These are phyloP conservation scores for Penicillium sp. DNA, from an alignment of 2,329 filamentous ascomycete species.

Conservation along the genomic window DNA sequence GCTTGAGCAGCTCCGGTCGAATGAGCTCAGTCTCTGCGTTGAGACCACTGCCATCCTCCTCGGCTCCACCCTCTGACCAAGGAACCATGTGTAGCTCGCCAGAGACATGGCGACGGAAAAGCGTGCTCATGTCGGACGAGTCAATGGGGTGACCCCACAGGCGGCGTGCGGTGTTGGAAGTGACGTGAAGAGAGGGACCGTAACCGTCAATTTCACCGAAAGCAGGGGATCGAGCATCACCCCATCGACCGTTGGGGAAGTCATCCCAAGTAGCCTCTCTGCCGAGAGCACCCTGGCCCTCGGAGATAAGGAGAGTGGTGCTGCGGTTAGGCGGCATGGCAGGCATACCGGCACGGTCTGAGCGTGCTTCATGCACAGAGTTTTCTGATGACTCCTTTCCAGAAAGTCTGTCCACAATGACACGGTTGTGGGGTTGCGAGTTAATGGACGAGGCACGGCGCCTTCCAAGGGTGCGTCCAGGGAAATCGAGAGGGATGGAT, in stretches of 20 bases:
- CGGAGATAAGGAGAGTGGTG: slow-evolving; percentile 88
- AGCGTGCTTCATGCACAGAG: slow-evolving; percentile 65
- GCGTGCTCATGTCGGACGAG: slow-evolving; percentile 69
- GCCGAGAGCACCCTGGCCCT: slow-evolving; percentile 85
- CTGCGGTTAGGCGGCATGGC: slow-evolving; percentile 71
- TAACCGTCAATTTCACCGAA: slow-evolving; percentile 99
- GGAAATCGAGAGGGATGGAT: slow-evolving; percentile 25
- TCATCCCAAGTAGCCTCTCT: slow-evolving; percentile 98
- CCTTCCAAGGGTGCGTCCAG: slow-evolving; percentile 35
- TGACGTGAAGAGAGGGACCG: slow-evolving; percentile 91
- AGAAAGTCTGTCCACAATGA: slow-evolving; percentile 70
- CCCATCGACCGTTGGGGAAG: slow-evolving; percentile 94
- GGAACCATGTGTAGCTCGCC: slow-evolving; percentile 81
- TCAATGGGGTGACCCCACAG: slow-evolving; percentile 82
- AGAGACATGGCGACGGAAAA: slow-evolving; percentile 80
- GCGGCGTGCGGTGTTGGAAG: slow-evolving; percentile 75
- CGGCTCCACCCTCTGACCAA: slow-evolving; percentile 80
- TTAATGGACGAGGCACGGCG: slow-evolving; percentile 77
- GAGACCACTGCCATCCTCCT: slow-evolving; percentile 48
- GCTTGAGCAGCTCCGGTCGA: slow-evolving; percentile 68
- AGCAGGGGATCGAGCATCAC: slow-evolving; percentile 86
- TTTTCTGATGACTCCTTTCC: slow-evolving; percentile 37
- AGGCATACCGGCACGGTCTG: slow-evolving; percentile 76
- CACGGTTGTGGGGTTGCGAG: slow-evolving; percentile 81
- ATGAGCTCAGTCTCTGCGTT: slow-evolving; percentile 80